These are phyloP conservation scores for Tetrapyrgos nigripes DNA, from an alignment of 1,284 basidiomycete species.

Conservation along the genomic window DNA sequence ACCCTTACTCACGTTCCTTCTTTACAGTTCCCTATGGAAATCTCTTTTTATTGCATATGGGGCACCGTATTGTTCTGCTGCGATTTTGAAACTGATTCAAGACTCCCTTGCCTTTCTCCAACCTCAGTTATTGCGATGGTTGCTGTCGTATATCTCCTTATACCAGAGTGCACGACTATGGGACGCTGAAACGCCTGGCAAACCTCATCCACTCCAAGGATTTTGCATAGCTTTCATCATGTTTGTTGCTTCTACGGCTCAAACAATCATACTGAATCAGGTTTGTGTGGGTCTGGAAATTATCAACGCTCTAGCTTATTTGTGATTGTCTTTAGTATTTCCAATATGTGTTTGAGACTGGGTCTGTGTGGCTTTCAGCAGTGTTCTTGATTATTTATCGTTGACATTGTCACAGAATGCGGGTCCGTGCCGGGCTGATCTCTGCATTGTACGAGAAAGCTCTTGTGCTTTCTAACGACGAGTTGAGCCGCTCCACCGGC, in stretches of 20 bases:
- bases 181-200: slow-evolving; percentile 26
- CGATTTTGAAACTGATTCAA: slow-evolving; percentile 75
- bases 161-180: slow-evolving; percentile 63
- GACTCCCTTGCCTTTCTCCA: slow-evolving; percentile 87
- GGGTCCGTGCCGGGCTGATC: slow-evolving; percentile 88
- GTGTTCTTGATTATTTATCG: neutral
- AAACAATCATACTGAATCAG: slow-evolving; percentile 89
- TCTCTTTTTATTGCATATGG: slow-evolving; percentile 85
- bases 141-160: slow-evolving; percentile 83
- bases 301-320: neutral
- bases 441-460: slow-evolving; percentile 89
- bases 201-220: slow-evolving; percentile 58
- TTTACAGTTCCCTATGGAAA: slow-evolving; percentile 70
- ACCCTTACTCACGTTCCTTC: neutral
- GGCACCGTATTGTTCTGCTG: slow-evolving; percentile 74
- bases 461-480: slow-evolving; percentile 85
- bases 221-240: slow-evolving; percentile 81
- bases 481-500: slow-evolving; percentile 81
- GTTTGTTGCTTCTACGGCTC: slow-evolving; percentile 79
- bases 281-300: slow-evolving; percentile 41
- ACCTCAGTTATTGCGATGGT: slow-evolving; percentile 85
- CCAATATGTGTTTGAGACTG: slow-evolving; percentile 81
- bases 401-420: slow-evolving; percentile 59
- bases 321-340: slow-evolving; percentile 65
- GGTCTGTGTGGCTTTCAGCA: slow-evolving; percentile 38